Evolutionary conservation across 495 filamentous ascomycete species (phyloP), one percentile per base, ranked within the genome.

Genomic region (Gamarada debralockiae): DNA sequence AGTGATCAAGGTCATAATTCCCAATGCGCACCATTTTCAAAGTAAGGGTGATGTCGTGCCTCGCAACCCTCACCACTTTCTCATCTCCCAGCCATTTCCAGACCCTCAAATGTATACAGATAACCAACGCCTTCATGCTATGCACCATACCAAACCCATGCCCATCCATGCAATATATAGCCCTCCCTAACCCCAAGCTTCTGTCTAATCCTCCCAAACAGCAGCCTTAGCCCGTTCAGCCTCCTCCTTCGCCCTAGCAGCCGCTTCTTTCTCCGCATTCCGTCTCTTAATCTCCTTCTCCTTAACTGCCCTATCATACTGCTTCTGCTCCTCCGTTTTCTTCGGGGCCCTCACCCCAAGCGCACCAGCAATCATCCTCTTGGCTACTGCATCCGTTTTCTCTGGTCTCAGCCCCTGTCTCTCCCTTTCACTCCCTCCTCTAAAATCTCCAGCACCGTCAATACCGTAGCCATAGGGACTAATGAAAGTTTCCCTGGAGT

Each of bases 311-410:
- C 76, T 76, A 63, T 98, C 93, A 66, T 96, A 98, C 56, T 87
- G 86, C 52, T 76, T 73, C 75, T 96, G 85, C 70, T 97, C 92
- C 62, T 95, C 90, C 10, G 87, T 97, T 64, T 78, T 76, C 73
- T 81, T 86, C 24, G 87, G 89, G 29, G 88, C 81, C 53, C 81
- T 80, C 36, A 97, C 80, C 3, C 93, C 93, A 60, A 98, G 71
- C 5, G 86, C 93, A 20, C 82, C 88, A 0, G 91, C 90, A 64
- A 98, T 97, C 83, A 98, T 75, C 57, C 93, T 76, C 50, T 86
- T 80, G 22, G 93, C 93, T 38, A 92, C 89, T 2, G 91, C 90
- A 54, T 92, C 93, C 52, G 92, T 92, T 70, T 93, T 98, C 70
- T 95, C 91, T 0, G 90, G 93, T 50, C 91, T 59, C 10, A 24